Percentiles rank a stretch among this genome's conserved stretches.
phyloP scores from a whole-genome alignment of 208 protist species.

The Crithidia bombi region DNA sequence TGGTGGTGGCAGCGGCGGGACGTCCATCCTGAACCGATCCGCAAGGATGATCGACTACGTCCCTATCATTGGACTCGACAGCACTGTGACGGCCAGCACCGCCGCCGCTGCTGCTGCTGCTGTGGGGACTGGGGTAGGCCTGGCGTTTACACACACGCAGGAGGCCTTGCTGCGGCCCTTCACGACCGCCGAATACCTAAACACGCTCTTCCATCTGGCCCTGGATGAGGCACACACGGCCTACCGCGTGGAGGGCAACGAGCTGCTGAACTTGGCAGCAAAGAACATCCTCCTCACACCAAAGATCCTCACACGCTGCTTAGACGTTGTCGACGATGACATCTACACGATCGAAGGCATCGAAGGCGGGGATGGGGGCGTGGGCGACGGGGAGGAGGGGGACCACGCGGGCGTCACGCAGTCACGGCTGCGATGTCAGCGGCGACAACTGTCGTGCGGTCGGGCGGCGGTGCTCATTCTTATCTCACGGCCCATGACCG shows the following conservation, averaged over 20 bases:
- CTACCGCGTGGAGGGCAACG: constrained; percentile 77
- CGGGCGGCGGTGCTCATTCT: constrained; percentile 71
- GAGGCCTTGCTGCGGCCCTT: constrained; percentile 41
- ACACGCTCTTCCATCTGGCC: constrained; percentile 65
- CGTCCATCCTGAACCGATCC: neutral
- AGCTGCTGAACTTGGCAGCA: constrained; percentile 67
- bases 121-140: neutral
- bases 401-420: constrained; percentile 9
- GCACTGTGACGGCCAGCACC: constrained; percentile 4
- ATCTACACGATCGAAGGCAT: constrained; percentile 45
- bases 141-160: neutral
- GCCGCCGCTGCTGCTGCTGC: neutral
- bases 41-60: constrained; percentile 28
- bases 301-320: constrained; percentile 61
- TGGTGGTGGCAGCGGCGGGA: neutral
- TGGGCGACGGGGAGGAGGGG: constrained; percentile 36
- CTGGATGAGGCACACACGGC: constrained; percentile 56
- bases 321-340: constrained; percentile 84
- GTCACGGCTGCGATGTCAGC: constrained; percentile 46
- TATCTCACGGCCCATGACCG: constrained; percentile 55
- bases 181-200: constrained; percentile 49
- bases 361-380: neutral
- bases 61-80: constrained; percentile 42
- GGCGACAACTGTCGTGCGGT: constrained; percentile 75
- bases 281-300: constrained; percentile 79